Conservation (phyloP, 2,329 filamentous ascomycete genomes). For the Metarhizium robertsii region DNA sequence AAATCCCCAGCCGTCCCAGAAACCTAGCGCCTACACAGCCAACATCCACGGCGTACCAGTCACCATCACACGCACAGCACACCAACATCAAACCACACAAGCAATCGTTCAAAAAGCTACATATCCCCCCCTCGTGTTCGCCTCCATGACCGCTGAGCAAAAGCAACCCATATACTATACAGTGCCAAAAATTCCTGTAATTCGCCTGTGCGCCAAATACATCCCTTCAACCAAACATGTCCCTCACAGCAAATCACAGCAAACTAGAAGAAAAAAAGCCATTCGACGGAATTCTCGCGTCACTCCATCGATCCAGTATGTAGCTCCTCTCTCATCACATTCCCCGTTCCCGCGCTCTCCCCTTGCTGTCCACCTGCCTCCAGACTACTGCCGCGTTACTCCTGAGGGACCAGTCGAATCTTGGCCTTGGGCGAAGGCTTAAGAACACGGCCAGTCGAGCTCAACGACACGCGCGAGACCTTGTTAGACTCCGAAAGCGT, state of each 20-base stretch:
- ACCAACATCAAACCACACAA: no score
- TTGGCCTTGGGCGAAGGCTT: slow-evolving; percentile 9
- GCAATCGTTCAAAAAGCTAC: no score
- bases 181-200: background rate
- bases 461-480: background rate
- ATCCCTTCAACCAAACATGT: background rate
- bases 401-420: slow-evolving; percentile 4
- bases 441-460: slow-evolving; percentile 4
- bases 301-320: no score
- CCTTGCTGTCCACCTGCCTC: background rate
- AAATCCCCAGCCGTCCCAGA: no score
- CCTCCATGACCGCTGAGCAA: background rate
- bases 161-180: background rate
- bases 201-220: background rate
- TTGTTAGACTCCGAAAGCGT: background rate
- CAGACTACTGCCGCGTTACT: background rate
- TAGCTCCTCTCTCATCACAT: no score
- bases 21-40: no score
- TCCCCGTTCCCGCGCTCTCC: no score
- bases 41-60: no score
- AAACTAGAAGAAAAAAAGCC: no score
- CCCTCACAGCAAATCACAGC: no score
- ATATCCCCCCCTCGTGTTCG: background rate
- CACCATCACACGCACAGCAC: no score
- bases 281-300: no score